A percentile compares a stretch with the other conserved stretches of the same genome.
Conservation (phyloP, 139 green algal species). For the Haematococcus lacustris region DNA sequence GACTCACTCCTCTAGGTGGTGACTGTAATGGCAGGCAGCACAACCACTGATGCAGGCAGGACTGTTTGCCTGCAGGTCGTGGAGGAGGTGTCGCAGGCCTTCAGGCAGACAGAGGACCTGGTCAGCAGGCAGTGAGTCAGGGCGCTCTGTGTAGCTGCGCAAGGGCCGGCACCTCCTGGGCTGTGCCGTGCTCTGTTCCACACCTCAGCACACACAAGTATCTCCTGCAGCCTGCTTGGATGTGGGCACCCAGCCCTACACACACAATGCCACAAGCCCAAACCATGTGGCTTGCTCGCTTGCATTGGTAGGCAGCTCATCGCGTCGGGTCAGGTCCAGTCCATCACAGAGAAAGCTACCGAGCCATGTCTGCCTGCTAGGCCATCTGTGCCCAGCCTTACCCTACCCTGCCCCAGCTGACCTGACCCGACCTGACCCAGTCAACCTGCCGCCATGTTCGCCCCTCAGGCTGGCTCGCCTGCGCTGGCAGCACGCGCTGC, state of each 20-base stretch:
- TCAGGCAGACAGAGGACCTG: not conserved
- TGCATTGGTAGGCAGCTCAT: not conserved
- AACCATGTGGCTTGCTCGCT: not conserved
- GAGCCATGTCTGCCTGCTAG: not conserved
- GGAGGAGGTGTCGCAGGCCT: not conserved
- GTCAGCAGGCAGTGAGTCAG: not conserved
- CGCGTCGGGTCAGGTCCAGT: no score
- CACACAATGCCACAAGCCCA: no score
- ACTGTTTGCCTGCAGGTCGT: not conserved
- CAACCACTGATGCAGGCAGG: no score
- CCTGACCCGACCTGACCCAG: not conserved
- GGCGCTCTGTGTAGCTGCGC: no score
- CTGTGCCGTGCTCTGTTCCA: not conserved
- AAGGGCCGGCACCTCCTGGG: no score
- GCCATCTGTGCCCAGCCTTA: not conserved
- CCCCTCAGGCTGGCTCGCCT: slow-evolving; percentile 27
- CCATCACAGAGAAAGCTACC: not conserved
- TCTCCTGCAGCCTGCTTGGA: not conserved
- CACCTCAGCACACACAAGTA: not conserved
- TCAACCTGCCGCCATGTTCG: not conserved
- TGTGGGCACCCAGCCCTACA: no score
- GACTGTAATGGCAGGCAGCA: no score
- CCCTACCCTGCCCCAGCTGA: not conserved
- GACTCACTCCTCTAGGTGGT: no score
- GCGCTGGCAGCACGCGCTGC: slow-evolving; percentile 39